A percentile compares a stretch with the other conserved stretches of the same genome.
These are phyloP conservation scores for Pogostemon cablin DNA, from an alignment of 257 asterid genomes.

Conservation along the genomic window DNA sequence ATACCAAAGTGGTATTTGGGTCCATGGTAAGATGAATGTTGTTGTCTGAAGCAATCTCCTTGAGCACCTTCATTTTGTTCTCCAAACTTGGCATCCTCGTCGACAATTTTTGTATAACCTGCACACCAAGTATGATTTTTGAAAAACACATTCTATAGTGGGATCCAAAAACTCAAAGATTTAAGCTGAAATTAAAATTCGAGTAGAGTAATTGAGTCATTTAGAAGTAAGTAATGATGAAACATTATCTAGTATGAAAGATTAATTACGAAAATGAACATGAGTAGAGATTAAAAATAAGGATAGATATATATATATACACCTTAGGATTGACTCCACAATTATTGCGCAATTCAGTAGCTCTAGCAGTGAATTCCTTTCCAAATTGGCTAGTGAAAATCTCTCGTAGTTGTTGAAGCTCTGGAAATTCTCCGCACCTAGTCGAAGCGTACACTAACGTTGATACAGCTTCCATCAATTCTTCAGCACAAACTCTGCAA, in stretches of 20 bases:
- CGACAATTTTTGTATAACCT: constrained; percentile 84
- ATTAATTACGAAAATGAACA: too few relatives aligned
- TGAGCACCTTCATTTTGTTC: constrained; percentile 54
- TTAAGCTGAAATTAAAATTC: too few relatives aligned
- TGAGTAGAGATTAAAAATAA: neutral
- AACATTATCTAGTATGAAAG: neutral
- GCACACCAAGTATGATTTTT: neutral
- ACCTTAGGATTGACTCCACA: constrained; percentile 91
- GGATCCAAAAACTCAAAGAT: neutral
- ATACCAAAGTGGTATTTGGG: constrained; percentile 40
- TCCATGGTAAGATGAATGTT: constrained; percentile 56
- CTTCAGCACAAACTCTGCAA: constrained; percentile 78
- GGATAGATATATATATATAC: neutral
- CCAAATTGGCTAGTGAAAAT: constrained; percentile 61
- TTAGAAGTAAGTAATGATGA: too few relatives aligned
- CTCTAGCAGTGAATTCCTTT: constrained; percentile 64
- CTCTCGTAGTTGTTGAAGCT: constrained; percentile 71
- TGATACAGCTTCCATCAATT: constrained; percentile 66
- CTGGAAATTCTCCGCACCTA: constrained; percentile 96
- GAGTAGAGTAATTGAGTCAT: too few relatives aligned
- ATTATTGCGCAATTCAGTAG: constrained; percentile 76
- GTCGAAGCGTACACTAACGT: constrained; percentile 74
- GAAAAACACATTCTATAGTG: too few relatives aligned
- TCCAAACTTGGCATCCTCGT: constrained; percentile 72
- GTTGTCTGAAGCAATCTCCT: constrained; percentile 71